phyloP scores from a whole-genome alignment of 208 protist species.

The Acanthamoeba culbertsoni region DNA sequence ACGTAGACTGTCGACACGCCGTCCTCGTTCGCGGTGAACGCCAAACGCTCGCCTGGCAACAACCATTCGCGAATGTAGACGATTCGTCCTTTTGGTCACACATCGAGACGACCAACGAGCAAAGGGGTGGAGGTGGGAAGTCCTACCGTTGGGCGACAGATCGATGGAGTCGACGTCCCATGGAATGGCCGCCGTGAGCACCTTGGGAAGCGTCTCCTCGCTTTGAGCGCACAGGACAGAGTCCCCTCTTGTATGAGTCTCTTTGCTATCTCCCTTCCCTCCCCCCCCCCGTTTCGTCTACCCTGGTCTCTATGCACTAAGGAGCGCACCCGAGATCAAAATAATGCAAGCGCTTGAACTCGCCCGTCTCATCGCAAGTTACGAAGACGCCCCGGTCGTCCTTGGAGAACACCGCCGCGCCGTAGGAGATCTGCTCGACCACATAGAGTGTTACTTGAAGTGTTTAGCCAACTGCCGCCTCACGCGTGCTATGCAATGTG shows the following conservation, averaged over 20 bases:
- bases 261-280: background rate
- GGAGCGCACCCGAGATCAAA: background rate
- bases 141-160: background rate
- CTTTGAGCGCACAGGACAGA: background rate
- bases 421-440: background rate
- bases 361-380: background rate
- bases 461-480: background rate
- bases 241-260: background rate
- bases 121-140: background rate
- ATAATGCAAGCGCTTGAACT: background rate
- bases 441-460: background rate
- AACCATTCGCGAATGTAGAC: background rate
- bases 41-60: background rate
- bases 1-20: background rate
- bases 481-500: background rate
- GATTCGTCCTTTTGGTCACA: background rate
- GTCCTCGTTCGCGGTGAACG: constrained; percentile 29
- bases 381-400: background rate
- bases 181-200: background rate
- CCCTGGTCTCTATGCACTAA: too few relatives aligned
- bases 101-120: background rate
- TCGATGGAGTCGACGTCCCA: constrained; percentile 1
- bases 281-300: too few relatives aligned
- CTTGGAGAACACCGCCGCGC: background rate
- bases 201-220: background rate